Conservation (phyloP, 148 eudicot genomes). For the Chenopodium quinoa region DNA sequence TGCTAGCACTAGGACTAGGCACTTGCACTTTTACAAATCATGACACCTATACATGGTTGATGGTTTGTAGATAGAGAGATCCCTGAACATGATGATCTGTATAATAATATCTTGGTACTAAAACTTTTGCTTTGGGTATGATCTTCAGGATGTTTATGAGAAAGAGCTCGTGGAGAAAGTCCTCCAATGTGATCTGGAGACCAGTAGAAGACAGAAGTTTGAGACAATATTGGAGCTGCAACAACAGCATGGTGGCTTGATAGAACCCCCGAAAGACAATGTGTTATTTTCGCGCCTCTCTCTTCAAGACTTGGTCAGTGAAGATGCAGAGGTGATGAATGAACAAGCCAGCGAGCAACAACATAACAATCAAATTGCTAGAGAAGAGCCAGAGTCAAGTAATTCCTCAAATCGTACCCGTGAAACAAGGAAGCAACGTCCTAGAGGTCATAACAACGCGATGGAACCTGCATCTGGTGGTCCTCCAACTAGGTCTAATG, state of each 20-base stretch:
- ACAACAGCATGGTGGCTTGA: constrained; percentile 72
- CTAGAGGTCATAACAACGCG: constrained; percentile 13
- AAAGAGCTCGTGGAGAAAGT: constrained; percentile 36
- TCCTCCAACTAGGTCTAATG: constrained; percentile 16
- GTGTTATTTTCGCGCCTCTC: constrained; percentile 61
- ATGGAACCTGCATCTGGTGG: constrained; percentile 17
- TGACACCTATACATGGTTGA: not conserved
- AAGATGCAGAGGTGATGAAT: constrained; percentile 30
- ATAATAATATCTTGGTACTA: not conserved
- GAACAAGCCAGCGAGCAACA: constrained; percentile 28
- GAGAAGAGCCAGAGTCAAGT: constrained; percentile 28
- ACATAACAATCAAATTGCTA: constrained; percentile 14
- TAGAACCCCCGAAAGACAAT: constrained; percentile 61
- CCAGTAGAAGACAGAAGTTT: constrained; percentile 58
- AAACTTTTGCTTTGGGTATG: not conserved
- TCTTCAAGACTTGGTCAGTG: constrained; percentile 38
- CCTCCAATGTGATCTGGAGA: constrained; percentile 60
- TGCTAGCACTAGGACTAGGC: not conserved
- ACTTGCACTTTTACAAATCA: not conserved
- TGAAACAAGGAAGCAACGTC: constrained; percentile 20
- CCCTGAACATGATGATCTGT: not conserved
- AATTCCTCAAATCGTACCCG: constrained; percentile 32
- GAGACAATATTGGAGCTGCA: constrained; percentile 63
- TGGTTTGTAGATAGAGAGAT: no score
- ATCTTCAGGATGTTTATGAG: constrained; percentile 34